phyloP scores from a whole-genome alignment of 2,329 filamentous ascomycete genomes.

The Knufia fluminis region DNA sequence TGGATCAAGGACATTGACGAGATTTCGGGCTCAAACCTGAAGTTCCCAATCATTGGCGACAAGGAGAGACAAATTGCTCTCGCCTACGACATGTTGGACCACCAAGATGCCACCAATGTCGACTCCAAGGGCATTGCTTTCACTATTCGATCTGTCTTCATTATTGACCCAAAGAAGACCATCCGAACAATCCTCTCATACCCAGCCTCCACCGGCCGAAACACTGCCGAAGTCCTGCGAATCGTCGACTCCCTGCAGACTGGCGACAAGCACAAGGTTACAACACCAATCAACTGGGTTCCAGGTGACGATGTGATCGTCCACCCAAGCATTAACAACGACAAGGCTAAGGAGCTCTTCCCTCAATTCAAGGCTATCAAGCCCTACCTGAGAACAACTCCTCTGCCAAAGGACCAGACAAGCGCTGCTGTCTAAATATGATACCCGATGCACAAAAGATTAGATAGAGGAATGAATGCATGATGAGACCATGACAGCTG shows the following conservation, averaged over 20 bases:
- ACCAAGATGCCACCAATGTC: slow-evolving; percentile 35
- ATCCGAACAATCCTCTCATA: slow-evolving; percentile 55
- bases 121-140: slow-evolving; percentile 45
- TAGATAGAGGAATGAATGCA: slow-evolving; percentile 1
- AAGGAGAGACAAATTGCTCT: slow-evolving; percentile 35
- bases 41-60: slow-evolving; percentile 38
- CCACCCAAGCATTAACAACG: slow-evolving; percentile 49
- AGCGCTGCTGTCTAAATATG: slow-evolving; percentile 28
- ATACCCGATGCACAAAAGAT: neutral
- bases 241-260: slow-evolving; percentile 51
- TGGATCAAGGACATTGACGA: slow-evolving; percentile 48
- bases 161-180: slow-evolving; percentile 57
- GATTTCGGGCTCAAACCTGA: slow-evolving; percentile 28
- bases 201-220: slow-evolving; percentile 52
- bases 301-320: slow-evolving; percentile 53
- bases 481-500: neutral
- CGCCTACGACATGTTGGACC: slow-evolving; percentile 34
- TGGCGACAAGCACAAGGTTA: slow-evolving; percentile 51
- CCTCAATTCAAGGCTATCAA: slow-evolving; percentile 53
- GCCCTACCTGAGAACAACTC: slow-evolving; percentile 53
- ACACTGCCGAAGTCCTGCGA: slow-evolving; percentile 48
- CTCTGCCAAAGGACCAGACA: slow-evolving; percentile 50
- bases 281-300: slow-evolving; percentile 55
- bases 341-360: slow-evolving; percentile 50
- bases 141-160: slow-evolving; percentile 56